phyloP scores from a whole-genome alignment of 371 early-diverging fungal species.

The Rhizomucor pusillus region DNA sequence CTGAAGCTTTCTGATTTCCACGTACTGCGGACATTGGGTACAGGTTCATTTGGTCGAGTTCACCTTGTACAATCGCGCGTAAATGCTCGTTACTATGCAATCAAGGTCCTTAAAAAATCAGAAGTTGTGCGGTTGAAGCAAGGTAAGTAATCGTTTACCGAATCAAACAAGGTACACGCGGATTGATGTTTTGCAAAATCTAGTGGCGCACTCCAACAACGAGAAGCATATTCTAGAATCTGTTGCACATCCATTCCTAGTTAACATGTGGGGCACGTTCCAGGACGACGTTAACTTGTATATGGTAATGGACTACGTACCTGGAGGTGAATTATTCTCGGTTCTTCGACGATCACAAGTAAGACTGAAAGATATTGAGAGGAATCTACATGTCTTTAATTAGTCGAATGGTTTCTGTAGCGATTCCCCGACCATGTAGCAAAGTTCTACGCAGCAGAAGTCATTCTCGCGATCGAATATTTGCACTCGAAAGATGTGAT shows the following conservation, averaged over 20 bases:
- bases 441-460: conserved; percentile 76
- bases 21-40: conserved; percentile 84
- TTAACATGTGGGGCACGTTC: conserved; percentile 86
- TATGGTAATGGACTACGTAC: conserved; percentile 96
- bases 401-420: conserved; percentile 14
- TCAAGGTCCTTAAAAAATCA: conserved; percentile 95
- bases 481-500: conserved; percentile 87
- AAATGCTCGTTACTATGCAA: conserved; percentile 87
- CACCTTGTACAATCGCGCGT: conserved; percentile 81
- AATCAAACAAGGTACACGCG: neutral
- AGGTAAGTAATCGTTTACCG: conserved; percentile 2
- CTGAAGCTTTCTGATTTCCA: conserved; percentile 68
- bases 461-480: conserved; percentile 77
- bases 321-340: conserved; percentile 95
- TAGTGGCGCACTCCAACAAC: conserved; percentile 94
- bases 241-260: conserved; percentile 91
- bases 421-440: conserved; percentile 91
- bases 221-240: conserved; percentile 93
- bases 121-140: conserved; percentile 95
- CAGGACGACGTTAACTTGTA: conserved; percentile 89
- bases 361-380: neutral
- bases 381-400: neutral
- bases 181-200: neutral
- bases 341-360: conserved; percentile 69
- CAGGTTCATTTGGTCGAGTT: conserved; percentile 99